A percentile compares a stretch with the other conserved stretches of the same genome.
phyloP scores from a whole-genome alignment of 257 asterid genomes.

The Solanum etuberosum region DNA sequence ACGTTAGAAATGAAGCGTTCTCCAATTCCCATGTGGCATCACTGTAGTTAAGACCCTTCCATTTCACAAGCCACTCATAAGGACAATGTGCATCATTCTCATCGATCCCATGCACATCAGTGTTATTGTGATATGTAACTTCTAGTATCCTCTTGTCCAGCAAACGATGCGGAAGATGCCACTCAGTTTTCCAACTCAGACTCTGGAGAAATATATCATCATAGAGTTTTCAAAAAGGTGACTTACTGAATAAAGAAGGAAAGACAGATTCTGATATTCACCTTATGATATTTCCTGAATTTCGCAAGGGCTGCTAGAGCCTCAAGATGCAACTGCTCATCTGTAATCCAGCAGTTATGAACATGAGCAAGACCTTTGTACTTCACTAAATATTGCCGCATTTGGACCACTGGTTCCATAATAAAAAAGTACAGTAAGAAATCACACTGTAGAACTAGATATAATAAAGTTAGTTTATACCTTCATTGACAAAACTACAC shows the following conservation, averaged over 20 bases:
- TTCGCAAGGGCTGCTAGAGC: neutral
- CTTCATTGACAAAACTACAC: slow-evolving; percentile 7
- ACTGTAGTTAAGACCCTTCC: slow-evolving; percentile 19
- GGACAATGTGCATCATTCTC: neutral
- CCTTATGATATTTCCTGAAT: slow-evolving; percentile 1
- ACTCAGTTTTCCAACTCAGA: slow-evolving; percentile 8
- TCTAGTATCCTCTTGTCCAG: slow-evolving; percentile 16
- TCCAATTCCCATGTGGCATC: slow-evolving; percentile 27
- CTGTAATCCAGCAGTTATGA: slow-evolving; percentile 19
- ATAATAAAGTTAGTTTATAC: neutral
- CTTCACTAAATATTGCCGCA: slow-evolving; percentile 18
- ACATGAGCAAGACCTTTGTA: slow-evolving; percentile 23
- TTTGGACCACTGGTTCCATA: neutral
- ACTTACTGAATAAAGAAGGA: neutral
- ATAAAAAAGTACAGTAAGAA: neutral
- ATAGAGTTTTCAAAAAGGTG: neutral
- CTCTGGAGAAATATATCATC: slow-evolving; percentile 6
- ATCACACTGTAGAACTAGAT: neutral
- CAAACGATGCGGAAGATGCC: slow-evolving; percentile 17
- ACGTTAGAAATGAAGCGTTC: slow-evolving; percentile 12
- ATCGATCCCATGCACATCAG: neutral
- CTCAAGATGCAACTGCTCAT: neutral
- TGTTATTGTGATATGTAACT: slow-evolving; percentile 3
- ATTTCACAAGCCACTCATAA: slow-evolving; percentile 28
- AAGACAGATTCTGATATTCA: neutral